These are phyloP conservation scores for Turritis glabra DNA, from an alignment of 345 rosid genomes.

Conservation along the genomic window DNA sequence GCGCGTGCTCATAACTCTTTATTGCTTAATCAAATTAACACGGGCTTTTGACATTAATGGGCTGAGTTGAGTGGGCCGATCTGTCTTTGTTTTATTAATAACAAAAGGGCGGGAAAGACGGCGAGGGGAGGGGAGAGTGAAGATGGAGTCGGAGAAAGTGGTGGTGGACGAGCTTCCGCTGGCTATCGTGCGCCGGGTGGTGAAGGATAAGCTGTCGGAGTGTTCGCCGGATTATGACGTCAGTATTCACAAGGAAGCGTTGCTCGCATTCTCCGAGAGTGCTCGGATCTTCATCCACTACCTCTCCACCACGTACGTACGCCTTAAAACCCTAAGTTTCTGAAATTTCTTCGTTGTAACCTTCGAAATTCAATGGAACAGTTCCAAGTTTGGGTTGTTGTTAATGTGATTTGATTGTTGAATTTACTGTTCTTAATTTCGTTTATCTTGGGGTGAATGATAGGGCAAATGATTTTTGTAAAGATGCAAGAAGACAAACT, in stretches of 20 bases:
- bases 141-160: constrained; percentile 56
- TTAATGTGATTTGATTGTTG: neutral
- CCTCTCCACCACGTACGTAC: constrained; percentile 76
- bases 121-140: neutral
- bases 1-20: neutral
- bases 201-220: constrained; percentile 76
- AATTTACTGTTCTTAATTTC: neutral
- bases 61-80: neutral
- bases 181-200: constrained; percentile 86
- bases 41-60: neutral
- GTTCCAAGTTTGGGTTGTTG: neutral
- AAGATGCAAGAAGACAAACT: constrained; percentile 68
- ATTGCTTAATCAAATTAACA: no score
- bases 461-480: constrained; percentile 74
- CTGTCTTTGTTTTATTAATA: neutral
- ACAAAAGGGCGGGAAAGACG: constrained; percentile 33
- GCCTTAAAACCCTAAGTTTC: constrained; percentile 26
- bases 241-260: constrained; percentile 43
- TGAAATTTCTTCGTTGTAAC: neutral
- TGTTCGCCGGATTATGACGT: constrained; percentile 71
- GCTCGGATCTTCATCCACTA: constrained; percentile 76
- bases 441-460: neutral
- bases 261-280: constrained; percentile 42
- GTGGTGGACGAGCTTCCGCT: constrained; percentile 80
- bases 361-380: neutral